Base-by-base conservation (phyloP, 2,329 filamentous ascomycete genomes). In the Aureobasidium namibiae region DNA sequence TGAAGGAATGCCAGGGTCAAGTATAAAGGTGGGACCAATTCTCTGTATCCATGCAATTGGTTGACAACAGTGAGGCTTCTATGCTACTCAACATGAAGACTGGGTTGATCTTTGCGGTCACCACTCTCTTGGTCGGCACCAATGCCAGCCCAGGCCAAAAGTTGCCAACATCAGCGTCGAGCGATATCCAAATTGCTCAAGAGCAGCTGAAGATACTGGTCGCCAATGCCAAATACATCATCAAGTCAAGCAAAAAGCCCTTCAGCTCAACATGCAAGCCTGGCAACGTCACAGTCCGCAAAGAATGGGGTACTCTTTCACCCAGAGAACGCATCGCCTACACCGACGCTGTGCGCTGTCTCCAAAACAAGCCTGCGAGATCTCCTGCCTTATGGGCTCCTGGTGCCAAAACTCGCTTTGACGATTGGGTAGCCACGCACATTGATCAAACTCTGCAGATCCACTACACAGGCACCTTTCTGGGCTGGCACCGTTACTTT, bases 401-500 rank as follows among this genome's bases (percentile, higher is more conserved):
- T 10, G 62, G 62, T 16, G 62, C 60, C 16, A 60, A 56, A n/a
- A 57, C 46, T 6, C 48, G 62, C n/a, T 63, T 56, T n/a, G 62
- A 63, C 33, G 62, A 63, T 21, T 63, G 61, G 50, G 62, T 63
- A 1, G 60, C 52, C 14, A 60, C 56, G 1, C 62, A 63, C 41
- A 63, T 63, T 13, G 54, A 60, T n/a, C 62, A 63, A 23, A 62
- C 58, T 6, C 38, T 57, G 6, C 42, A 31, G 7, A 63, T 63
- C 5, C 62, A 63, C 48, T 50, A 53, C 18, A 63, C 58, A 11
- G 62, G 60, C 26, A 68, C 60, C 44, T 74, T 74, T 64, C 61
- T 74, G 23, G 50, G 73, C 44, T 73, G 72, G 72, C 72, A 74
- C 58, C 66, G 72, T 1, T 72, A 72, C 59, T 73, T 69, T 56